Evolutionary conservation across 495 filamentous ascomycete genomes (phyloP).

Genomic region (Bombardia bombarda): DNA sequence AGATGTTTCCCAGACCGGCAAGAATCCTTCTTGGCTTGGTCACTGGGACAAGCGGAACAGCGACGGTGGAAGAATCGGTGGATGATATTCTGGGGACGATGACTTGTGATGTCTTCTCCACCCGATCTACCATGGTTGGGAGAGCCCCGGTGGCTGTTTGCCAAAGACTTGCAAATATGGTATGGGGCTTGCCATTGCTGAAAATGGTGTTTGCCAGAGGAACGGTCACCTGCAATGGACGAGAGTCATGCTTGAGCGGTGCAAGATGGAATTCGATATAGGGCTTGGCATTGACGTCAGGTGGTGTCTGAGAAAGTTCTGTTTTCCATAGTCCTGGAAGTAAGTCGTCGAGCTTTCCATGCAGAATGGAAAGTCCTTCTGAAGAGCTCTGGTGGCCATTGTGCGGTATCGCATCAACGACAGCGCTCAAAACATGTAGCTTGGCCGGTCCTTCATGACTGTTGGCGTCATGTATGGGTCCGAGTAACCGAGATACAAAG

Average conservation of each 20-base stretch:
- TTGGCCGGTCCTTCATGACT: not conserved
- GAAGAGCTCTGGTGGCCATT: conserved; percentile 14
- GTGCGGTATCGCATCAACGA: conserved; percentile 27
- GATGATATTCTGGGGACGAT: conserved; percentile 7
- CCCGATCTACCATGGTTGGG: conserved; percentile 5
- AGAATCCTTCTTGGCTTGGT: conserved; percentile 56
- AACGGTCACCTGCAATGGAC: conserved; percentile 33
- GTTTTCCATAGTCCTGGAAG: conserved; percentile 27
- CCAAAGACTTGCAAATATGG: conserved; percentile 55
- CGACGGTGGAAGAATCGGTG: conserved; percentile 14
- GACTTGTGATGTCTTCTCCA: conserved; percentile 21
- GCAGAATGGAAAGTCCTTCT: conserved; percentile 36
- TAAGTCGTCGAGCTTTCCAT: conserved; percentile 15
- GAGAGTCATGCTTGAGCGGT: not conserved
- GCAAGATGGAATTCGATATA: conserved; percentile 11
- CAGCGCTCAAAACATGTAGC: conserved; percentile 26
- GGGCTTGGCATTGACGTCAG: conserved; percentile 4
- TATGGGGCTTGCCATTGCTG: conserved; percentile 56
- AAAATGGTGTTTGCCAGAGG: conserved; percentile 76
- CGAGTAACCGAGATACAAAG: conserved; percentile 27
- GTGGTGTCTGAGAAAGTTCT: too few relatives aligned
- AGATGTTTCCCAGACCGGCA: conserved; percentile 72
- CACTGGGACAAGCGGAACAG: conserved; percentile 54
- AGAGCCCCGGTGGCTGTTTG: conserved; percentile 5
- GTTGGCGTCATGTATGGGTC: not conserved